A percentile compares a stretch with the other conserved stretches of the same genome.
These are phyloP conservation scores for Carex littledalei DNA, from an alignment of 176 grass and related monocot genomes.

Conservation along the genomic window DNA sequence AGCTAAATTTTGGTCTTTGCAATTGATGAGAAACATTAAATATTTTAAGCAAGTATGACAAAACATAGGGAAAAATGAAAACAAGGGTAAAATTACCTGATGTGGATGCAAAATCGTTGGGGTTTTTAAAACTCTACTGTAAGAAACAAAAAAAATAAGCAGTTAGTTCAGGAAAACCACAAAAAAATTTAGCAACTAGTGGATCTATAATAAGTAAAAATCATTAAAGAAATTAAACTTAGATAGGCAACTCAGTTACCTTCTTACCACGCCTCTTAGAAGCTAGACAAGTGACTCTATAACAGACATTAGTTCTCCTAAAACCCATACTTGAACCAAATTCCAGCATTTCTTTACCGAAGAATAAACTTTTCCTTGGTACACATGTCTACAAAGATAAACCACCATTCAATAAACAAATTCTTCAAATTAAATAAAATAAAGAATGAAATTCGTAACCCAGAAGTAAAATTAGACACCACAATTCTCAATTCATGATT, in stretches of 20 bases:
- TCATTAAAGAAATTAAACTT: background rate
- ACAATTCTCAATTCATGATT: background rate
- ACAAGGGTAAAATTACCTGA: constrained; percentile 8
- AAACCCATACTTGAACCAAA: background rate
- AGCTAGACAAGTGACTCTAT: constrained; percentile 18
- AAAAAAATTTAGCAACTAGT: background rate
- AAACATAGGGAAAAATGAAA: background rate
- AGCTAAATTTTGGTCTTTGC: background rate
- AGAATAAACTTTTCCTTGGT: background rate
- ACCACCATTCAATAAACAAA: background rate
- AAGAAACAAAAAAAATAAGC: background rate
- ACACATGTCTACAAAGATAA: background rate
- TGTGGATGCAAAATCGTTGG: background rate
- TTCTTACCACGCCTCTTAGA: constrained; percentile 28
- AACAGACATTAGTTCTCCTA: background rate
- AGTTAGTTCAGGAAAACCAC: background rate
- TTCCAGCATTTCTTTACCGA: background rate
- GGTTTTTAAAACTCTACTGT: constrained; percentile 7
- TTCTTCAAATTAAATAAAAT: background rate
- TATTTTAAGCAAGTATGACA: background rate
- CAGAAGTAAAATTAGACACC: background rate
- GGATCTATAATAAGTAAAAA: background rate
- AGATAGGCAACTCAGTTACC: background rate
- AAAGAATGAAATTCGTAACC: background rate
- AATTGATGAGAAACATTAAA: background rate